Base-by-base conservation (phyloP, 2,329 filamentous ascomycete genomes). In the Fusarium tupiense region DNA sequence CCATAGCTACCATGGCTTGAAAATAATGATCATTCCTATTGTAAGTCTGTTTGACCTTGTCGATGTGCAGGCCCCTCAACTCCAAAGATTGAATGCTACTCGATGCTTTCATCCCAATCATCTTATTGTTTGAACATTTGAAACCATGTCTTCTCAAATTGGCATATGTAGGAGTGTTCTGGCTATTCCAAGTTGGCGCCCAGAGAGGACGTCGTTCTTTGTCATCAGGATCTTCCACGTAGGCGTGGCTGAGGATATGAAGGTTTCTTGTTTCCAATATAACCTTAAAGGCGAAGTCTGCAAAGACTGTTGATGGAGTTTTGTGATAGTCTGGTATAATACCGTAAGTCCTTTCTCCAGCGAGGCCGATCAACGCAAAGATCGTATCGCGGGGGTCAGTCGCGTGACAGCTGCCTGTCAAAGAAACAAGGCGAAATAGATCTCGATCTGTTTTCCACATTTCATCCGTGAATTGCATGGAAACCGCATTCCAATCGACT, bases 261-360 rank as follows among this genome's bases (percentile, higher is more conserved):
- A 44, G 41, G n/a, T 4, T 44, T 16, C 0, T 44, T 12, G 5
- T 5, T 44, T 5, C 10, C 11, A 1, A 5, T 44, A 44, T 24
- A 24, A 24, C n/a, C 9, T 24, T 44, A 0, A 5, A 12, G 0
- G 41, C 6, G 0, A 44, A 24, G 0, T 44, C 41, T 44, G 41
- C 10, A 12, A 44, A 44, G n/a, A 44, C 41, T 1, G 14, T n/a
- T 17, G 41, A 24, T 2, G 24, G 3, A 2, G 41, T 0, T 4
- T 43, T 43, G 0, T 3, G 14, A 24, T 43, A 44, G 41, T 24
- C 41, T 5, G 41, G 41, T 11, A 3, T 24, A 3, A 44, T 44
- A 4, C 41, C n/a, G 4, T 44, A 44, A 1, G 41, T 3, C n/a
- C 0, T 0, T 0, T 5, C 41, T 4, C 41, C 41, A 0, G 41